Conservation (phyloP, 331 rosid species). For the Ulmus americana region DNA sequence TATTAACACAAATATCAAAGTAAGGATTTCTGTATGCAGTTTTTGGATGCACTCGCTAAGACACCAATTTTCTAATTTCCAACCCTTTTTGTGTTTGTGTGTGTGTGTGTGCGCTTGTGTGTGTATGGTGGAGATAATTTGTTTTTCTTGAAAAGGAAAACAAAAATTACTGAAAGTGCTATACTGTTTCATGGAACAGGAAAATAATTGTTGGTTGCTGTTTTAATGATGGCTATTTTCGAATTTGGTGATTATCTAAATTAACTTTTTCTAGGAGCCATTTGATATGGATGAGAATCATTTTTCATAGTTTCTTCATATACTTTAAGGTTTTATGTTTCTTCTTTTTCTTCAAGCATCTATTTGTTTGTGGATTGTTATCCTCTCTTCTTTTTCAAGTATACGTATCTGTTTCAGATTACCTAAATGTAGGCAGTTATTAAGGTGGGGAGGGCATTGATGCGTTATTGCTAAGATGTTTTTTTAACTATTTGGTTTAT, state of each 20-base stretch:
- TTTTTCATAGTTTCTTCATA: not conserved
- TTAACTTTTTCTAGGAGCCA: not conserved
- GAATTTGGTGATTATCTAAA: not conserved
- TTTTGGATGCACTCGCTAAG: not conserved
- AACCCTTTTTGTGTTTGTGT: not conserved
- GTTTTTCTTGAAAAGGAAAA: not conserved
- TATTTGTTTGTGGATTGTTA: not conserved
- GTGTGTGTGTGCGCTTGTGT: too few species aligned
- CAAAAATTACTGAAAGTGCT: not conserved
- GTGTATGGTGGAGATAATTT: not conserved
- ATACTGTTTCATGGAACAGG: not conserved
- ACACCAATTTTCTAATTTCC: not conserved
- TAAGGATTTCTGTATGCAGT: not conserved
- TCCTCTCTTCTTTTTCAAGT: not conserved
- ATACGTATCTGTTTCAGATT: not conserved
- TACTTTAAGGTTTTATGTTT: not conserved
- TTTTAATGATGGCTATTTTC: not conserved
- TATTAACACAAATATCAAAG: not conserved
- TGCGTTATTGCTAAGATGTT: not conserved
- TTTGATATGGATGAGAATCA: not conserved
- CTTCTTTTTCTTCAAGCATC: not conserved
- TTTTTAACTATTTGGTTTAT: constrained; percentile 9
- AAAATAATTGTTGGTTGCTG: not conserved
- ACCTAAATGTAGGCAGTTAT: not conserved
- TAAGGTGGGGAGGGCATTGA: not conserved